A percentile compares a stretch with the other conserved stretches of the same genome.
phyloP scores from a whole-genome alignment of 106 monocot genomes.

The Xerophyta viscosa region DNA sequence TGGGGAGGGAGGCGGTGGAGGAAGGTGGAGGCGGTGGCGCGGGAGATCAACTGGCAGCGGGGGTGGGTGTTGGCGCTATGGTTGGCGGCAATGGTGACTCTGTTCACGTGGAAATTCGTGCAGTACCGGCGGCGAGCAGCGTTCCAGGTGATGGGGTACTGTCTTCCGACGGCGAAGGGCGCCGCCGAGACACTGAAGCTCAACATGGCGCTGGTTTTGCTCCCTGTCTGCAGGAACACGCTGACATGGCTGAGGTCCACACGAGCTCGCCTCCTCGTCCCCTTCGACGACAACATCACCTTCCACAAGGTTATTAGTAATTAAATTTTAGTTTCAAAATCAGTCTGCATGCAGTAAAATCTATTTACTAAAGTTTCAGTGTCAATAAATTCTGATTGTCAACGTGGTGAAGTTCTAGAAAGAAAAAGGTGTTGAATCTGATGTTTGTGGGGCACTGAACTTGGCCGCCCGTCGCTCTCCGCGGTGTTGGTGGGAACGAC shows the following conservation, averaged over 20 bases:
- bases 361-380: no score
- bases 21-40: conserved; percentile 7
- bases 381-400: no score
- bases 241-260: conserved; percentile 91
- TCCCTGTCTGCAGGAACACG: conserved; percentile 85
- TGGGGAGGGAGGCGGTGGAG: background rate
- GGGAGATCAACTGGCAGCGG: conserved; percentile 58
- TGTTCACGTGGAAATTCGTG: conserved; percentile 76
- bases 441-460: no score
- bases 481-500: no score
- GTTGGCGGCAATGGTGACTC: conserved; percentile 46
- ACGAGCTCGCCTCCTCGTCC: conserved; percentile 63
- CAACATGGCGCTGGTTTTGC: conserved; percentile 83
- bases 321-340: no score
- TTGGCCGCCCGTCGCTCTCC: no score
- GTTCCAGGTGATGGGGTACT: conserved; percentile 81
- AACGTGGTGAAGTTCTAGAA: background rate
- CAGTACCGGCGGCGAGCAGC: conserved; percentile 53
- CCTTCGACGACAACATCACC: conserved; percentile 87
- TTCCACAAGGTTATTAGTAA: conserved; percentile 85
- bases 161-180: conserved; percentile 73
- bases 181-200: conserved; percentile 91
- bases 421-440: no score
- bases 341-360: no score
- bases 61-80: conserved; percentile 59